phyloP scores from a whole-genome alignment of 139 green algal species.

The Chlorella sp. region DNA sequence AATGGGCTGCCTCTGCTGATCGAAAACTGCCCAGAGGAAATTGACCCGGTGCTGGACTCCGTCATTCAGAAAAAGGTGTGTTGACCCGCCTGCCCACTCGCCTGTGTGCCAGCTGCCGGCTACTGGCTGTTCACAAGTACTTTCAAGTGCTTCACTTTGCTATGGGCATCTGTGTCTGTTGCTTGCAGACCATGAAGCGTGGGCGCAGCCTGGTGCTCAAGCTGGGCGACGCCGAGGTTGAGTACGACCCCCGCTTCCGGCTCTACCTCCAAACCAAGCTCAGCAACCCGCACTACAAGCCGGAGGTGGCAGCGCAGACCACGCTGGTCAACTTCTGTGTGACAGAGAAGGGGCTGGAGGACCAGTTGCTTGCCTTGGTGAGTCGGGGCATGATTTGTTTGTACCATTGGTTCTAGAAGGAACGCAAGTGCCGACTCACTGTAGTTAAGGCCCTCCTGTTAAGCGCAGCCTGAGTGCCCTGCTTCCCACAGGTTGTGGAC shows the following conservation, averaged over 20 bases:
- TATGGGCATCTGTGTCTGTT: too few species aligned
- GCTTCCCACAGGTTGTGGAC: slow-evolving; percentile 59
- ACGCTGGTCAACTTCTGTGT: slow-evolving; percentile 94
- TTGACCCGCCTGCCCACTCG: not conserved
- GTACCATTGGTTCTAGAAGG: too few species aligned
- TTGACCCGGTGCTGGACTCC: slow-evolving; percentile 89
- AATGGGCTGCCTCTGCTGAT: slow-evolving; percentile 87
- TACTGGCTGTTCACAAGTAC: too few species aligned
- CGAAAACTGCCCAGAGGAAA: slow-evolving; percentile 87
- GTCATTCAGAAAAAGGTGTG: slow-evolving; percentile 75
- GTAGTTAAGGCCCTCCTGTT: not conserved
- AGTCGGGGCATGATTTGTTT: not conserved
- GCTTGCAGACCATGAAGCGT: slow-evolving; percentile 62
- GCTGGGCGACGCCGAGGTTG: slow-evolving; percentile 86
- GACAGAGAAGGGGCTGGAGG: slow-evolving; percentile 89
- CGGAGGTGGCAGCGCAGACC: slow-evolving; percentile 89
- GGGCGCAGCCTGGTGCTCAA: slow-evolving; percentile 81
- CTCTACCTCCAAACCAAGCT: slow-evolving; percentile 93
- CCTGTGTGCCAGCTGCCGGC: too few species aligned
- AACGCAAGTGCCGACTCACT: not conserved
- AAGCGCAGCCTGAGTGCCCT: not conserved
- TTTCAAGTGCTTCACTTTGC: too few species aligned
- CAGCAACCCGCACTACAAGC: slow-evolving; percentile 89
- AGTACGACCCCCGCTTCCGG: slow-evolving; percentile 75
- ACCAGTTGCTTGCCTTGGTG: slow-evolving; percentile 90